Evolutionary conservation across 805 yeast species (phyloP), one percentile per base, ranked within the genome.

Genomic region (Scheffersomyces ergatensis): DNA sequence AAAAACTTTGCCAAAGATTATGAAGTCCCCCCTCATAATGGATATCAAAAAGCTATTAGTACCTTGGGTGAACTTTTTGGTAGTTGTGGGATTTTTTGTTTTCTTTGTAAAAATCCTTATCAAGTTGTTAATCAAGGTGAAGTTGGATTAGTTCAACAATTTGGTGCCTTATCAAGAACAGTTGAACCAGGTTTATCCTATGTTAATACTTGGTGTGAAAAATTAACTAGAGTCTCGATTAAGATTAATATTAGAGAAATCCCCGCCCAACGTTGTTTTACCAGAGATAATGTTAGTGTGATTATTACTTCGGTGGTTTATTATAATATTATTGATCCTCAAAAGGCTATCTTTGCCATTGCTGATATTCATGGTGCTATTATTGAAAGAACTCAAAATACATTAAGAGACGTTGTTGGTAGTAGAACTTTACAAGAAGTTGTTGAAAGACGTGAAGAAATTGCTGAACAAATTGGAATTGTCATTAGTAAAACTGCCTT

Each of bases 381-480:
- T 39, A 62, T 70, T 39, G 88, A 82, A 57, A 70, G 88, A 55
- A 82, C 88, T 4, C 86, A 82, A 60, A 83, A 87, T 33, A 83
- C 89, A 3, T 64, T 83, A 53, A 71, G 89, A 58, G 86, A 82
- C 48, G 89, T 83, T 17, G 74, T 82, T 40, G 89, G 89, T 46
- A 69, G 82, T 25, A 63, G 86, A 37, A 70, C 67, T 16, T 65
- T 83, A 51, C 89, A 83, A 62, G 89, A 83, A 49, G 84, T 82
- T 17, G 82, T 83, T 51, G 89, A 83, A 54, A 78, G 82, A 55
- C 65, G 89, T 48, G 89, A 82, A 50, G 85, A 82, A 57, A 74
- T 83, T 46, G 88, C 89, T 16, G 77, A 69, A 36, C 67, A 83
- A 18, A 83, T 83, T 50, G 82, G 76, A 54, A 73, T 67, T 42